Base-by-base conservation (phyloP, 225 moss, liverwort and hornwort species). In the Climacium dendroides region DNA sequence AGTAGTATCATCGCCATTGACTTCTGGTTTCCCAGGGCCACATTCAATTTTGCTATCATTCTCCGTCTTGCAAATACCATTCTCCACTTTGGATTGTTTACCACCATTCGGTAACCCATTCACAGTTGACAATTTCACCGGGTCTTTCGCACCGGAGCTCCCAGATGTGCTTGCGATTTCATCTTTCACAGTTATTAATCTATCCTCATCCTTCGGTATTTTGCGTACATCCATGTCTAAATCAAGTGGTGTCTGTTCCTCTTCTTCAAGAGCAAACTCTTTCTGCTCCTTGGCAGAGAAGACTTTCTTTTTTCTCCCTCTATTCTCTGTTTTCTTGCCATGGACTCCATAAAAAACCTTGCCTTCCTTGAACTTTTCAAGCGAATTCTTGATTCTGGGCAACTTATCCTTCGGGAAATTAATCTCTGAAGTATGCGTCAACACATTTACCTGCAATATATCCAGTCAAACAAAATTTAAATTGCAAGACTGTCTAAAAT, bases 401-500 rank as follows among this genome's bases (percentile, higher is more conserved):
- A 89, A 30, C 25, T 84, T 90, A 79, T 90, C 85, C 79, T 85
- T 87, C 16, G 90, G 96, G 78, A 94, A 94, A 60, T 85, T 93
- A 47, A 96, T 94, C 85, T 93, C 95, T 41, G 92, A 89, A 58
- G 93, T 91, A 83, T 98, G 98, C 13, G 96, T 98, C 82, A 98
- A 83, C 79, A 98, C 96, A 91, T 98, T 97, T 14, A 98, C 97
- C 97, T 97, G 93, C 75, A 88, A 47, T 84, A 75, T 57, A 82
- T 54, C 87, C 82, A 81, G 29, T 34, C 55, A 79, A 55, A 87
- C 55, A 62, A 70, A 30, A 15, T 85, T 71, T 17, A 47, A 26
- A 82, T 35, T 43, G 35, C 79, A 34, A 32, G 57, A 48, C 17
- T 57, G 19, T 12, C 47, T 35, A 47, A 59, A 62, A 73, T 43